Evolutionary conservation across 1,139 yeast genomes (phyloP).

Genomic region (Suhomyces wounanorum): DNA sequence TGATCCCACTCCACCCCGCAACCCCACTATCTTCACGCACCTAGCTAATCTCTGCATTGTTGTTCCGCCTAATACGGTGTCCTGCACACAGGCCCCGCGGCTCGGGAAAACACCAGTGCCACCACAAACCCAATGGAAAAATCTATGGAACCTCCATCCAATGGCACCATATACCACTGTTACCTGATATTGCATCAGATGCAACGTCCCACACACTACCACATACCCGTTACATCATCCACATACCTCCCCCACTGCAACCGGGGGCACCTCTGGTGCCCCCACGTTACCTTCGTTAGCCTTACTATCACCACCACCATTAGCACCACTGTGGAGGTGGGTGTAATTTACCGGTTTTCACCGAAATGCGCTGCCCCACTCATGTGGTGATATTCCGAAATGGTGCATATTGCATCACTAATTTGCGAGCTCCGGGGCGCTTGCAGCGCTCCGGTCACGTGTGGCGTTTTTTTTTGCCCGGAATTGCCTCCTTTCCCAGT

Average conservation of each 20-base stretch:
- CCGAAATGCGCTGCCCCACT: background rate
- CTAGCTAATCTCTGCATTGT: background rate
- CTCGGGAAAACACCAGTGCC: background rate
- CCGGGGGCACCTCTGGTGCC: no score
- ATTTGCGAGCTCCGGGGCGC: background rate
- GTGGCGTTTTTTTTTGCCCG: background rate
- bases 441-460: background rate
- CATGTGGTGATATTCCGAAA: conserved; percentile 1
- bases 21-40: background rate
- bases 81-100: background rate
- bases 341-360: background rate
- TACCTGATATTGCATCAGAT: background rate
- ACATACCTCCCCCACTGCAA: no score
- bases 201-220: background rate
- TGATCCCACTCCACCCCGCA: background rate
- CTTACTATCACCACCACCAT: no score
- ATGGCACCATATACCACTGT: background rate
- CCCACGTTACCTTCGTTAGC: no score
- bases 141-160: background rate
- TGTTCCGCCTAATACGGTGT: background rate
- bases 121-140: background rate
- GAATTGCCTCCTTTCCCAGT: conserved; percentile 1
- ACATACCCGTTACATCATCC: no score
- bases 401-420: background rate
- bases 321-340: background rate